Evolutionary conservation across 768 basidiomycete genomes (phyloP).

Genomic region (Piloderma croceum): DNA sequence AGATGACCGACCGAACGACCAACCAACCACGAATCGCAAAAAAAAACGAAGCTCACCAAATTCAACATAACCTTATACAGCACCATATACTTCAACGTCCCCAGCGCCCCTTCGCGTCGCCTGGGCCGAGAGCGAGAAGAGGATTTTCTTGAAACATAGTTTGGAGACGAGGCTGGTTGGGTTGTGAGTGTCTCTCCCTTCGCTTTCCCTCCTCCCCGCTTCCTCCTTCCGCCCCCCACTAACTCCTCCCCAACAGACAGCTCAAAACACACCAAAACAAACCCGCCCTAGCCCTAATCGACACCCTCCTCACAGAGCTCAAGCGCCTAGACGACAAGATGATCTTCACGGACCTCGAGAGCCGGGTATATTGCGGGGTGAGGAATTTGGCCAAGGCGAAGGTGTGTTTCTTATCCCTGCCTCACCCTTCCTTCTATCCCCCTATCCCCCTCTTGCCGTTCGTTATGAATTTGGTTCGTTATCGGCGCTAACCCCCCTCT

Average conservation of each 20-base stretch:
- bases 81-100: constrained; percentile 95
- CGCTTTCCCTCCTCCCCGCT: constrained; percentile 4
- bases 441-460: too few species aligned
- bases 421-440: too few species aligned
- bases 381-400: constrained; percentile 89
- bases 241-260: constrained; percentile 43
- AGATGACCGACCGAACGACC: not conserved
- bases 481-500: too few species aligned
- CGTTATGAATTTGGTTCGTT: too few species aligned
- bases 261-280: constrained; percentile 74
- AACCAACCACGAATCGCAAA: not conserved
- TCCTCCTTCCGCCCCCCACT: constrained; percentile 9
- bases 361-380: constrained; percentile 82
- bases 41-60: constrained; percentile 47
- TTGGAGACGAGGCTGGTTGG: constrained; percentile 86
- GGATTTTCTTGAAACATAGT: constrained; percentile 92
- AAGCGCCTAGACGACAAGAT: constrained; percentile 95
- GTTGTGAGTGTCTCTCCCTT: constrained; percentile 40
- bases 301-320: constrained; percentile 83
- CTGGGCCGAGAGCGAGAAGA: constrained; percentile 89
- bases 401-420: constrained; percentile 45
- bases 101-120: constrained; percentile 75
- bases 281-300: constrained; percentile 75
- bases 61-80: constrained; percentile 98
- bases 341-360: constrained; percentile 94